Base-by-base conservation (phyloP, 345 rosid species). In the Turritis glabra region DNA sequence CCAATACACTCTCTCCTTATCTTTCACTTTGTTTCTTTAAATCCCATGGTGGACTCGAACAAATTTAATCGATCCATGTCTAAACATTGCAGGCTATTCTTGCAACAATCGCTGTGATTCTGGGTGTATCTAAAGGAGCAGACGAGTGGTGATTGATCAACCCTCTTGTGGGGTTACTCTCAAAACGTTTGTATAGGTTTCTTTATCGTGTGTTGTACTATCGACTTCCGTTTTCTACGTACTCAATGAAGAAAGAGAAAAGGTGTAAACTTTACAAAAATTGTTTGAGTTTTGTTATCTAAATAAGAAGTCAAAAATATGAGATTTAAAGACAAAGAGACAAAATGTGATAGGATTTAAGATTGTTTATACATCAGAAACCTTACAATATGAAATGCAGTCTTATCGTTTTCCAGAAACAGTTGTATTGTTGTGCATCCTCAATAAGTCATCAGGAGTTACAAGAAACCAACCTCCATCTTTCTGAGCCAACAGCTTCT, bases 361-460 rank as follows among this genome's bases (percentile, higher is more conserved):
- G 8, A 57, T n/a, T n/a, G 48, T 75, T 67, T 50, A 40, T 51
- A 75, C 54, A 58, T 47, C 13, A 47, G 61, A 23, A 65, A 46
- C 17, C 64, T 65, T 19, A 47, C 13, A 64, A 46, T 11, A 21
- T 7, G 5, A 55, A 54, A 52, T 38, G 19, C n/a, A 19, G 41
- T 37, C 85, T 85, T 85, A 84, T 23, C 81, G 84, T 79, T 87
- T 86, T 76, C 80, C 84, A 12, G 75, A 38, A 35, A 78, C 69
- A 27, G 53, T 64, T 19, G 89, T 85, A 74, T 15, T 79, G 68
- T 88, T 74, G 55, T 94, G 97, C 97, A 94, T 85, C 79, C 82
- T 85, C 71, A 85, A 76, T 82, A 92, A 84, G 67, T 81, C 86
- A 67, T 90, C 97, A n/a, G 91, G 96, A 40, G 82, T 80, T 29